phyloP scores from a whole-genome alignment of 2,329 filamentous ascomycete genomes.

The Ophiocordyceps robertsii region DNA sequence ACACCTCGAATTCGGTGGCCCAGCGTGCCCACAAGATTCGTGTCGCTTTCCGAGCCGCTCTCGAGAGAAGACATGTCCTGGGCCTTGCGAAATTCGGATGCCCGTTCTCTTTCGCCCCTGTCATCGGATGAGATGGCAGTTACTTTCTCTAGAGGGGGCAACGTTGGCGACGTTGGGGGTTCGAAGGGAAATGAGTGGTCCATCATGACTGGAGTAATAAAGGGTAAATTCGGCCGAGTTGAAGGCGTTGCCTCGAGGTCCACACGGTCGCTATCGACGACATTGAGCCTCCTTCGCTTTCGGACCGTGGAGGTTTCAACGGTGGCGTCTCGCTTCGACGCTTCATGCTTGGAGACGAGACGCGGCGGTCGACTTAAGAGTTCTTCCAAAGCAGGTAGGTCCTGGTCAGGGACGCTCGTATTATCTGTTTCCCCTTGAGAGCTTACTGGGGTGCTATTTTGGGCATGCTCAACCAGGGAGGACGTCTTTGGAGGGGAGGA shows the following conservation, averaged over 20 bases:
- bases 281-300: conserved; percentile 16
- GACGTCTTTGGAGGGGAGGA: conserved; percentile 16
- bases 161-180: neutral
- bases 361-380: conserved; percentile 11
- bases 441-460: conserved; percentile 20
- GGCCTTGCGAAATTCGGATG: neutral
- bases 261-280: conserved; percentile 18
- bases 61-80: conserved; percentile 8
- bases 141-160: neutral
- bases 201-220: neutral
- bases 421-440: conserved; percentile 21
- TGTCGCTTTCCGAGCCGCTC: conserved; percentile 24
- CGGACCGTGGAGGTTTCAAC: conserved; percentile 13
- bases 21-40: conserved; percentile 25
- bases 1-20: conserved; percentile 43
- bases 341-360: conserved; percentile 1
- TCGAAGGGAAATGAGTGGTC: neutral
- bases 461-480: conserved; percentile 9
- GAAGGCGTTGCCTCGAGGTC: conserved; percentile 5
- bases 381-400: conserved; percentile 24
- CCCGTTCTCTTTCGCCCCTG: conserved; percentile 5
- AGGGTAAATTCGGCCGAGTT: neutral
- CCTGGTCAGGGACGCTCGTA: conserved; percentile 22
- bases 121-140: conserved; percentile 12
- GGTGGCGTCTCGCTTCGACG: conserved; percentile 10